phyloP scores from a whole-genome alignment of 495 filamentous ascomycete genomes.

The Trichoderma reesei region DNA sequence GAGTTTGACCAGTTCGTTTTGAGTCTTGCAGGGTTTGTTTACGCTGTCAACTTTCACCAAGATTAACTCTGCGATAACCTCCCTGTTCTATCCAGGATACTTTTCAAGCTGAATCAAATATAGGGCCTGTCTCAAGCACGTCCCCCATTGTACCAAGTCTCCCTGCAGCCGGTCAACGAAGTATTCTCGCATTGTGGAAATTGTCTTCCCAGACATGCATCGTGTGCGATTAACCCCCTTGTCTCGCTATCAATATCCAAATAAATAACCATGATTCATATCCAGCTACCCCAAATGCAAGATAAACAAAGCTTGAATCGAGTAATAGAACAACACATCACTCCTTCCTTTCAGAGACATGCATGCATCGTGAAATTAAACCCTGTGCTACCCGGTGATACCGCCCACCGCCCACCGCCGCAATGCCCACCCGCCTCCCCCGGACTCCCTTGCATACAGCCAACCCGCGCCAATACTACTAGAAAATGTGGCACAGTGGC shows the following conservation, averaged over 20 bases:
- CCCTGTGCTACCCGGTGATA: background rate
- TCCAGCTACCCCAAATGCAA: background rate
- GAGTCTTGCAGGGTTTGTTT: background rate
- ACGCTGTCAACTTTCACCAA: background rate
- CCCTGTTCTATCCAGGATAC: background rate
- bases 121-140: background rate
- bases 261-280: background rate
- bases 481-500: background rate
- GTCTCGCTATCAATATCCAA: background rate
- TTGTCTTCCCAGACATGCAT: conserved; percentile 6
- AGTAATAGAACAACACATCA: too few relatives aligned
- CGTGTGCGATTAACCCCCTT: background rate
- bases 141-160: background rate
- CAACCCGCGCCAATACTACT: background rate
- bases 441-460: background rate
- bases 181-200: background rate
- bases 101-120: background rate
- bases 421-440: background rate
- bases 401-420: background rate
- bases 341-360: too few relatives aligned
- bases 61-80: background rate
- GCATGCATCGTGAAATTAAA: background rate
- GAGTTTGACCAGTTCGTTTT: background rate
- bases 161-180: background rate
- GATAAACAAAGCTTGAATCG: background rate